Conservation (phyloP, 1,284 basidiomycete genomes). For the Xanthoconium separans region DNA sequence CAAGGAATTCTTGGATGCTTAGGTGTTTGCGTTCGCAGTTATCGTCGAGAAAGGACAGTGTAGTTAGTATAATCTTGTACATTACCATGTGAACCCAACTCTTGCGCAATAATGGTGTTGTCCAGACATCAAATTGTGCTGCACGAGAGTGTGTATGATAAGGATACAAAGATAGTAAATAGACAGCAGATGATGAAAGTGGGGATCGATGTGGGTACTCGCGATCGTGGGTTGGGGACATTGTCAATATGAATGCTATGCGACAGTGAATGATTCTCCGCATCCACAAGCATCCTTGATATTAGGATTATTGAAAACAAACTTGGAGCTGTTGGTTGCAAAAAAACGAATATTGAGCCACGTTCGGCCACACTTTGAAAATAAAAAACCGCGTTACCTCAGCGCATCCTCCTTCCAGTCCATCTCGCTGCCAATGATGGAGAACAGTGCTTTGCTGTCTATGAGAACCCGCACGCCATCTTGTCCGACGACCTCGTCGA, state of each 20-base stretch:
- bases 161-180: constrained; percentile 27
- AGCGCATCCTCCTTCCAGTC: constrained; percentile 95
- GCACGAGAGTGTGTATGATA: constrained; percentile 21
- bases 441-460: constrained; percentile 96
- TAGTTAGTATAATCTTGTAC: constrained; percentile 25
- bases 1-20: constrained; percentile 60
- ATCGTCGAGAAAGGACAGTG: constrained; percentile 3
- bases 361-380: background rate
- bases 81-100: constrained; percentile 14
- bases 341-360: background rate
- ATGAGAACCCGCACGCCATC: constrained; percentile 93
- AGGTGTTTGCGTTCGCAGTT: background rate
- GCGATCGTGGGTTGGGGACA: constrained; percentile 5
- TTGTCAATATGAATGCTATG: constrained; percentile 24
- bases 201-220: constrained; percentile 14
- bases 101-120: background rate
- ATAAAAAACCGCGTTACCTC: constrained; percentile 55
- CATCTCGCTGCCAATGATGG: constrained; percentile 98
- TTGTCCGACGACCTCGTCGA: constrained; percentile 98
- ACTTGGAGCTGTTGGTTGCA: constrained; percentile 66
- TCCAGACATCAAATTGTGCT: background rate
- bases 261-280: constrained; percentile 84
- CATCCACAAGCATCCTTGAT: constrained; percentile 93
- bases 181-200: background rate
- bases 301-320: constrained; percentile 90